These are phyloP conservation scores for Nectriaceae sp. DNA, from an alignment of 2,329 filamentous ascomycete species.

Conservation along the genomic window DNA sequence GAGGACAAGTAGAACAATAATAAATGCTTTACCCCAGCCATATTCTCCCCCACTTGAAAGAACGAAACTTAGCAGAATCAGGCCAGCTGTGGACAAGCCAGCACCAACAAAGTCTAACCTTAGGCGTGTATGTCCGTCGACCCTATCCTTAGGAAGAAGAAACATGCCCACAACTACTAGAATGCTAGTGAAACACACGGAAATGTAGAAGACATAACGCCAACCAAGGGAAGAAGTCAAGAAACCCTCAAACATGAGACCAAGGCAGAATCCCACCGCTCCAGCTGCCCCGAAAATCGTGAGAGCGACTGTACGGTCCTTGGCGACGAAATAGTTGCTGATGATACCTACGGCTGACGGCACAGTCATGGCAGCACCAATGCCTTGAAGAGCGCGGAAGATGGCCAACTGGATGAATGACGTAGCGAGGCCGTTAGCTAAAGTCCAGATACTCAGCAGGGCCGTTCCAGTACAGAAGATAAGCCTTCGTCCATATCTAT, in stretches of 20 bases:
- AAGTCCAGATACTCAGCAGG: constrained; percentile 7
- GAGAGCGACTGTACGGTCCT: constrained; percentile 6
- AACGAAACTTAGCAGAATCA: constrained; percentile 47
- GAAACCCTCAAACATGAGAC: neutral
- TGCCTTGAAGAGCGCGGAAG: constrained; percentile 9
- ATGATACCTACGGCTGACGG: constrained; percentile 10
- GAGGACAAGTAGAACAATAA: constrained; percentile 42
- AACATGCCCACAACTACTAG: constrained; percentile 31
- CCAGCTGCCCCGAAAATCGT: constrained; percentile 10
- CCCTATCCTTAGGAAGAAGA: constrained; percentile 39
- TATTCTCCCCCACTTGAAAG: constrained; percentile 47
- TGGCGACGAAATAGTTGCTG: constrained; percentile 10
- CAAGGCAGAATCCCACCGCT: constrained; percentile 8
- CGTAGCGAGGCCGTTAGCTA: constrained; percentile 5
- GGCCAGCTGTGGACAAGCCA: constrained; percentile 41
- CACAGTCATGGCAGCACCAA: constrained; percentile 6
- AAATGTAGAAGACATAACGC: constrained; percentile 13
- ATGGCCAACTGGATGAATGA: constrained; percentile 10
- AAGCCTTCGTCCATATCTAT: constrained; percentile 7
- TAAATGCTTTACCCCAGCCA: constrained; percentile 46
- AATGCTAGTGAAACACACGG: constrained; percentile 4
- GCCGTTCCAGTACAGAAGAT: constrained; percentile 9
- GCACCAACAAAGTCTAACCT: constrained; percentile 44
- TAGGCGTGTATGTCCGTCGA: constrained; percentile 32
- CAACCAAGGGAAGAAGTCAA: constrained; percentile 11